A percentile compares a stretch with the other conserved stretches of the same genome.
Evolutionary conservation across 1,284 basidiomycete species (phyloP).

Genomic region (Exobasidium cylindrosporum): DNA sequence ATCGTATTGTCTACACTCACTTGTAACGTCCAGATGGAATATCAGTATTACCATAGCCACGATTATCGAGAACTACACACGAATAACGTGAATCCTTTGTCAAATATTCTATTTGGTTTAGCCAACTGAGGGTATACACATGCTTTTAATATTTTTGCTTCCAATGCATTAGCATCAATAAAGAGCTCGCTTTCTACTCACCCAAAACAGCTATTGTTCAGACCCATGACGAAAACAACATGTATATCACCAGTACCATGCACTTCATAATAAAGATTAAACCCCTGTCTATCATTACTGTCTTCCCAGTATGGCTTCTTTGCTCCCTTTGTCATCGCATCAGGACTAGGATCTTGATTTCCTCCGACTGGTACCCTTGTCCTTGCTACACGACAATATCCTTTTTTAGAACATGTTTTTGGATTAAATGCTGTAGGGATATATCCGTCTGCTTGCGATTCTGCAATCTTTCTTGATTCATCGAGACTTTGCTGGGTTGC

Average conservation of each 20-base stretch:
- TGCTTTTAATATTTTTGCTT: no score
- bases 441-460: constrained; percentile 25
- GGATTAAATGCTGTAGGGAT: constrained; percentile 49
- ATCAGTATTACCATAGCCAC: constrained; percentile 76
- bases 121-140: no score
- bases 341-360: constrained; percentile 11
- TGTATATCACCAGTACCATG: constrained; percentile 45
- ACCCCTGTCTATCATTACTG: constrained; percentile 23
- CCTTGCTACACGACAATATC: constrained; percentile 23
- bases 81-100: constrained; percentile 57
- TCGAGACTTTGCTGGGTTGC: constrained; percentile 29
- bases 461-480: constrained; percentile 22
- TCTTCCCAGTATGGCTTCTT: constrained; percentile 4
- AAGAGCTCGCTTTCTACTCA: background rate
- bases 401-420: constrained; percentile 29
- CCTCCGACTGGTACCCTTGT: constrained; percentile 24
- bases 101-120: constrained; percentile 55
- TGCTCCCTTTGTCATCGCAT: constrained; percentile 19
- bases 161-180: background rate
- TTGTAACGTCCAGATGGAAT: constrained; percentile 59
- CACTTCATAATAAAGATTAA: constrained; percentile 53
- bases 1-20: constrained; percentile 5
- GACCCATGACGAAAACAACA: constrained; percentile 53
- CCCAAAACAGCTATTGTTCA: constrained; percentile 54
- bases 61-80: constrained; percentile 78